These are phyloP conservation scores for Colletotrichum karsti DNA, from an alignment of 2,329 filamentous ascomycete species.

Conservation along the genomic window DNA sequence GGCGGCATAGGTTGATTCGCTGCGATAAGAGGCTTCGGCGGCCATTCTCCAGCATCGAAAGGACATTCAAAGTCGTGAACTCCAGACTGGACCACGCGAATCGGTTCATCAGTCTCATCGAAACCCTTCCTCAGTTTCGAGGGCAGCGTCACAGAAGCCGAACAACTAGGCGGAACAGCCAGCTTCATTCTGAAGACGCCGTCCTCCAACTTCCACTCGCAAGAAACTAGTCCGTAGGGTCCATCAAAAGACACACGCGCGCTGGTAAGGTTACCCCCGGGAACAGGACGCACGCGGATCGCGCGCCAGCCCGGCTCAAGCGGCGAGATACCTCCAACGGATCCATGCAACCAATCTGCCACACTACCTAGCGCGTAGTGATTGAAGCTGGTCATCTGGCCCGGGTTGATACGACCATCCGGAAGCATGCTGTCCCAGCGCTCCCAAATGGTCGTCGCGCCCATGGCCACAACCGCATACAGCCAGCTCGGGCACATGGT, in stretches of 20 bases:
- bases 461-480: conserved; percentile 45
- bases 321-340: conserved; percentile 33
- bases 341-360: conserved; percentile 45
- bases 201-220: conserved; percentile 1
- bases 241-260: conserved; percentile 18
- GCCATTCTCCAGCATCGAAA: conserved; percentile 17
- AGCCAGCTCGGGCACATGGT: conserved; percentile 45
- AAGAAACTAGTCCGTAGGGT: conserved; percentile 9
- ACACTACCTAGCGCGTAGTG: conserved; percentile 51
- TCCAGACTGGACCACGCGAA: background rate
- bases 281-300: conserved; percentile 16
- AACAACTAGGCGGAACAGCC: conserved; percentile 12
- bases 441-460: conserved; percentile 51
- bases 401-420: conserved; percentile 45
- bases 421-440: conserved; percentile 50
- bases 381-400: conserved; percentile 51
- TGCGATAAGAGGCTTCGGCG: background rate
- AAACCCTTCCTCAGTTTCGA: conserved; percentile 4
- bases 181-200: conserved; percentile 7
- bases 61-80: conserved; percentile 18
- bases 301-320: conserved; percentile 34
- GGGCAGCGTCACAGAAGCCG: conserved; percentile 9
- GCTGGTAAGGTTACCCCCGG: conserved; percentile 22
- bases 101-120: background rate
- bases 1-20: conserved; percentile 13